Conservation (phyloP, 805 yeast genomes). For the Myxozyma vanderwaltii region DNA sequence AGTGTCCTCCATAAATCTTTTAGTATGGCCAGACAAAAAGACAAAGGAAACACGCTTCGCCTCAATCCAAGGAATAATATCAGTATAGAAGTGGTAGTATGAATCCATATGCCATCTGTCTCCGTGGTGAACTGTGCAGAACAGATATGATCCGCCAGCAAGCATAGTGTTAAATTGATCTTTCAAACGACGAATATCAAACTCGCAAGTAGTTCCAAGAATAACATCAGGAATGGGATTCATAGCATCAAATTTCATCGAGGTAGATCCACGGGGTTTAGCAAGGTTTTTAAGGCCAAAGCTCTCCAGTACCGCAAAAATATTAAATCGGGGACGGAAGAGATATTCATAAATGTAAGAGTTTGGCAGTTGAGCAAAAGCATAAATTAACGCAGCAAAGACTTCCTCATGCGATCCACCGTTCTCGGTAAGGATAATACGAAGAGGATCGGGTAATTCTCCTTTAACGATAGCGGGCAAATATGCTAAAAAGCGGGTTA, state of each 20-base stretch:
- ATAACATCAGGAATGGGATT: conserved; percentile 31
- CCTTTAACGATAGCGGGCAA: conserved; percentile 21
- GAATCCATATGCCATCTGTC: conserved; percentile 32
- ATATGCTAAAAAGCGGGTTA: background rate
- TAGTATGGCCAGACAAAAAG: conserved; percentile 31
- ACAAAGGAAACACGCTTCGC: conserved; percentile 26
- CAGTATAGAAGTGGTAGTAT: conserved; percentile 25
- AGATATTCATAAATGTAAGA: conserved; percentile 29
- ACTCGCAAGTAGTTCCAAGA: conserved; percentile 33
- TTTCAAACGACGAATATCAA: conserved; percentile 21
- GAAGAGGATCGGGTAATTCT: conserved; percentile 27
- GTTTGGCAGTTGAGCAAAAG: conserved; percentile 32
- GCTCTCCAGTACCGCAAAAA: conserved; percentile 25
- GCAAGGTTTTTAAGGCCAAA: conserved; percentile 24
- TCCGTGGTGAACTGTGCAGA: conserved; percentile 32
- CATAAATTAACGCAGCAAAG: conserved; percentile 32
- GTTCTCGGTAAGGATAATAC: conserved; percentile 26
- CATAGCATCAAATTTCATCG: conserved; percentile 25
- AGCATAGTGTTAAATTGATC: conserved; percentile 21
- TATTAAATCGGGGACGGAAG: conserved; percentile 29
- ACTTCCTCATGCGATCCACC: conserved; percentile 35
- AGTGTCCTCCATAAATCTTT: conserved; percentile 22
- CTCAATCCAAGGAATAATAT: conserved; percentile 31
- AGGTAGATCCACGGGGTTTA: conserved; percentile 24
- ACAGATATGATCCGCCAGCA: conserved; percentile 25